Evolutionary conservation across 2,329 filamentous ascomycete species (phyloP).

Genomic region (Gnomoniopsis smithogilvyi): DNA sequence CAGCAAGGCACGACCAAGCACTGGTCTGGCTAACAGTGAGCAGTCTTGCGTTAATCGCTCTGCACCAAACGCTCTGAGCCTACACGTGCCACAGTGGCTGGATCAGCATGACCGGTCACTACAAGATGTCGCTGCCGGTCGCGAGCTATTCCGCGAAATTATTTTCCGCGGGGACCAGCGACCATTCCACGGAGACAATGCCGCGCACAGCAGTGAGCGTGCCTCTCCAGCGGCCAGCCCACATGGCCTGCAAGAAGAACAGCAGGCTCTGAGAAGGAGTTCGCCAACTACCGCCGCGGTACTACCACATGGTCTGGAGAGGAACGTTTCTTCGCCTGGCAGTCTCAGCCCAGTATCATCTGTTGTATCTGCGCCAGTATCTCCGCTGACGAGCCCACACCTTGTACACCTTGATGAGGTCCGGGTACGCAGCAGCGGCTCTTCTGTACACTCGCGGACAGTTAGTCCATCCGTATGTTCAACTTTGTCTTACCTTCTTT

Average conservation of each 20-base stretch:
- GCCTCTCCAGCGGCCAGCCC: background rate
- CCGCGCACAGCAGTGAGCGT: background rate
- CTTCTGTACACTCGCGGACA: background rate
- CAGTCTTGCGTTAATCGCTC: conserved; percentile 8
- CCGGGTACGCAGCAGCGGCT: background rate
- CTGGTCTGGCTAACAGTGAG: background rate
- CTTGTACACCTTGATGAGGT: background rate
- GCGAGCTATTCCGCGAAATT: background rate
- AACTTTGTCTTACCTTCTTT: background rate
- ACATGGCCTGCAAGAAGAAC: background rate
- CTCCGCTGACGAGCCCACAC: background rate
- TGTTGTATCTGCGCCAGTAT: background rate
- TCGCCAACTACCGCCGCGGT: background rate
- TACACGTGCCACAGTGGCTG: background rate
- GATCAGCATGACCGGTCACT: background rate
- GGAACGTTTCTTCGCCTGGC: background rate
- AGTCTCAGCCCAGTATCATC: background rate
- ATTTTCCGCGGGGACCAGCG: background rate
- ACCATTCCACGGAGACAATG: conserved; percentile 11
- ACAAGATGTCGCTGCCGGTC: background rate
- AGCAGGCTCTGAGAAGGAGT: background rate
- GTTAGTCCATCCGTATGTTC: conserved; percentile 13
- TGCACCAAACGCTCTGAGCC: background rate
- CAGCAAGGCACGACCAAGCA: background rate
- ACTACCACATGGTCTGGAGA: background rate